These are phyloP conservation scores for Gnomoniopsis smithogilvyi DNA, from an alignment of 2,329 filamentous ascomycete species.

Conservation along the genomic window DNA sequence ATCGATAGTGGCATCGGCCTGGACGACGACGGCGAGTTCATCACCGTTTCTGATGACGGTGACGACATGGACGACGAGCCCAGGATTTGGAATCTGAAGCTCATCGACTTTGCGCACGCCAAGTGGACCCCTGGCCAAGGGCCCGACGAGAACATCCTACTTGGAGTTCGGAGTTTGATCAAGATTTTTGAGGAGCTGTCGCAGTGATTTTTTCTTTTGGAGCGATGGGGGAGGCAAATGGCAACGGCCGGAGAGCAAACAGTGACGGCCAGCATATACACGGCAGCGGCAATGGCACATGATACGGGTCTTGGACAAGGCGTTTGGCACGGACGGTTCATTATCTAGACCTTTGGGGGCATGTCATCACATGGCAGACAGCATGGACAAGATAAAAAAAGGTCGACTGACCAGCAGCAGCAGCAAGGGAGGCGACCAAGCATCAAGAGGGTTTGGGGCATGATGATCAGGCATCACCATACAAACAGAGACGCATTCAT, in stretches of 20 bases:
- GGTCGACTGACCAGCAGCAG: not conserved
- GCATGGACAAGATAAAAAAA: constrained; percentile 16
- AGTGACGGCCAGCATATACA: constrained; percentile 5
- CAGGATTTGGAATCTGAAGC: constrained; percentile 73
- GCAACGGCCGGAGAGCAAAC: not conserved
- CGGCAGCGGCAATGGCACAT: not conserved
- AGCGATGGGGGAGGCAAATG: constrained; percentile 2
- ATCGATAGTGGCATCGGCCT: constrained; percentile 56
- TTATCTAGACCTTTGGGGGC: constrained; percentile 5
- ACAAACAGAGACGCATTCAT: constrained; percentile 5
- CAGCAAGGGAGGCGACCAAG: not conserved
- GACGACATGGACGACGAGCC: constrained; percentile 55
- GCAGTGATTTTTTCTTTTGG: constrained; percentile 20
- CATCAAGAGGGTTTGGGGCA: constrained; percentile 9
- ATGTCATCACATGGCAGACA: constrained; percentile 11
- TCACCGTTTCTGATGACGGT: constrained; percentile 21
- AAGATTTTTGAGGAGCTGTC: constrained; percentile 68
- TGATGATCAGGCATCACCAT: constrained; percentile 17
- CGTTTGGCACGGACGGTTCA: constrained; percentile 5
- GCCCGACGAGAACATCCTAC: constrained; percentile 78
- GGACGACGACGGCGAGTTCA: constrained; percentile 37
- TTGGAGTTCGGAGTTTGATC: constrained; percentile 69
- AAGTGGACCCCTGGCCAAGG: constrained; percentile 77
- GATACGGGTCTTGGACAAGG: constrained; percentile 4
- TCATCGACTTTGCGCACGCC: constrained; percentile 98